Evolutionary conservation across 2,329 filamentous ascomycete species (phyloP), one percentile per base, ranked within the genome.

Genomic region (Pyrenochaeta sp.): DNA sequence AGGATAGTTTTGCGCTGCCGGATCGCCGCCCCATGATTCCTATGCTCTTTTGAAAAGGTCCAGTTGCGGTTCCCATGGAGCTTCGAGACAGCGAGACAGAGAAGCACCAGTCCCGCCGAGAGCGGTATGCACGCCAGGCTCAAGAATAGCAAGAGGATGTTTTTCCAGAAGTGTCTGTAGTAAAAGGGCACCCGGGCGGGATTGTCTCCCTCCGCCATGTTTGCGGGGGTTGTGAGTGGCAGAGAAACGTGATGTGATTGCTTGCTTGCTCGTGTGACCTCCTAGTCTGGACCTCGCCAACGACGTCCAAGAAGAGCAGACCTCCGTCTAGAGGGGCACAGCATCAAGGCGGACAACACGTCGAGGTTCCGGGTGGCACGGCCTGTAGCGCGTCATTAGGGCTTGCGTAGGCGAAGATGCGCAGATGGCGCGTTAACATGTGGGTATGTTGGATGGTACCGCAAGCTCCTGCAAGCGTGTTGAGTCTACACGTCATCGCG

Each of bases 1-100:
- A 92, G 78, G 23, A 91, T 74, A 0, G 80, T 87, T 40, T 77
- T 79, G 23, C 42, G 51, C 47, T 62, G 22, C 61, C 60, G 37
- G 18, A 48, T 45, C 48, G 48, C 41, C 13, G 53, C 53, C 35
- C 50, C 49, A 51, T 58, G 54, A 36, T 48, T 41, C 50, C 44
- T 53, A 26, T 60, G 45, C 39, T 52, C 44, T 23, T 51, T 47
- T 36, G 43, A 53, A 24, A 48, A 44, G 30, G 53, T 52, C 31
- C 47, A 41, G 24, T 41, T 44, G 42, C 32, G 45, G 6, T 46
- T 37, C n/a, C 42, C 44, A 19, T 45, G 39, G 15, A 53, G 34
- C 21, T 31, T 49, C 10, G 63, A 50, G 18, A 63, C 60, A 9
- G 69, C 48, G 30, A 74, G 41, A 40, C 52, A 54, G 15, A 53